Percentiles rank a stretch among this genome's conserved stretches.
Conservation (phyloP, 192 early-diverging fungal species). For the Phycomyces blakesleeanus region DNA sequence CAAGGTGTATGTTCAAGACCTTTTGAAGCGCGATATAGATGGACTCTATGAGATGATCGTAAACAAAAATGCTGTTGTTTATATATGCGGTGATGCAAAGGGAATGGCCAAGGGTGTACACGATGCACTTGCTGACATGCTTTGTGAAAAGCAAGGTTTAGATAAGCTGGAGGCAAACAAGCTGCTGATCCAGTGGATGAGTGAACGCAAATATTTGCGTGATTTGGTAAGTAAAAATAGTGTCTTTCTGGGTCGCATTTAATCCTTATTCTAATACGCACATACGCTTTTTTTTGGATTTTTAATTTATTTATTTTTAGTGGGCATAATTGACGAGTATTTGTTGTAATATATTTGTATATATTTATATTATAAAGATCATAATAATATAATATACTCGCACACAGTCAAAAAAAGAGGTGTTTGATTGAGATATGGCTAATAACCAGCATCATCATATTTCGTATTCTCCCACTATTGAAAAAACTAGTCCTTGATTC, state of each 20-base stretch:
- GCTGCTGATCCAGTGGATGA: slow-evolving; percentile 59
- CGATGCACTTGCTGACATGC: slow-evolving; percentile 64
- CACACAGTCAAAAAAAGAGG: too few relatives aligned
- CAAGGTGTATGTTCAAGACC: slow-evolving; percentile 88
- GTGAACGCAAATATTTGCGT: slow-evolving; percentile 61
- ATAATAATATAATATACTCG: too few relatives aligned
- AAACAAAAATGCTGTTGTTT: slow-evolving; percentile 61
- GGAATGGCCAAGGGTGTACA: slow-evolving; percentile 90
- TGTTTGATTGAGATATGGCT: too few relatives aligned
- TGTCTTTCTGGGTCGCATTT: too few relatives aligned
- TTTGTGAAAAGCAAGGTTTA: slow-evolving; percentile 46
- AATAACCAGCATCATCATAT: too few relatives aligned
- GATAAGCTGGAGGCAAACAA: slow-evolving; percentile 48
- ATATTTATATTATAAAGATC: too few relatives aligned
- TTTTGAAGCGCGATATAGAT: slow-evolving; percentile 50
- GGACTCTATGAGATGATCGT: slow-evolving; percentile 56
- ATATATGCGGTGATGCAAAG: slow-evolving; percentile 82
- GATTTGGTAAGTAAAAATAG: slow-evolving; percentile 44
- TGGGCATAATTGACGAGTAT: too few relatives aligned
- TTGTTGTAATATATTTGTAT: slow-evolving; percentile 1
- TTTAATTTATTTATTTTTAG: slow-evolving; percentile 3
- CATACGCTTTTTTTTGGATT: neutral
- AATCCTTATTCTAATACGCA: too few relatives aligned
- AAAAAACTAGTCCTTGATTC: too few relatives aligned
- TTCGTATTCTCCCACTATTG: too few relatives aligned